Evolutionary conservation across 2,329 filamentous ascomycete species (phyloP), one percentile per base, ranked within the genome.

Genomic region (Myriosclerotinia duriaeana): DNA sequence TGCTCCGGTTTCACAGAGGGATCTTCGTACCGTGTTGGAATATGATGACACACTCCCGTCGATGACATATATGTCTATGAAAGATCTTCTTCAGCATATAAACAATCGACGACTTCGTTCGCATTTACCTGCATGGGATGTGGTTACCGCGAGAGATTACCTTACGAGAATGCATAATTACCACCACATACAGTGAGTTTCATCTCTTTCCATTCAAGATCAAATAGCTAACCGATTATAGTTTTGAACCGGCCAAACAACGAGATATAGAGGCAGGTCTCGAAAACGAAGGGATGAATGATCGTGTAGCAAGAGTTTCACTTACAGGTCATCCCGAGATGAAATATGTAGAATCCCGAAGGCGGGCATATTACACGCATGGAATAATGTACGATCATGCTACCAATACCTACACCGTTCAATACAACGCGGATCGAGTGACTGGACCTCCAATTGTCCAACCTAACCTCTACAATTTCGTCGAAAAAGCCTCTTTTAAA

Each of bases 251-350:
- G 50, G n/a, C 5, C 2, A 3, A 14, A 3, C 5, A 48, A n/a
- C 7, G 9, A 4, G 53, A 55, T 26, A 42, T 58, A 38, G n/a
- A 54, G 26, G 3, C 6, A 12, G 53, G 20, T 8, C 11, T 3
- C 1, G 50, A 56, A n/a, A 14, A 62, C 2, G 44, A 52, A 52
- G 59, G 12, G 3, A 52, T 64, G 17, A 22, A 64, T 38, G 38
- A 46, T 55, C 42, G 2, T 26, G 60, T 73, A 17, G 69, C 70
- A 14, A 67, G 67, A 48, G 69, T 75, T 36, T 70, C 73, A 20
- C 59, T 69, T 3, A 68, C n/a, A 50, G 72, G 73, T 5, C 73
- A 74, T 53, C 73, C 73, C 26, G 73, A 75, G 48, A 74, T 73
- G 44, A 73, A 71, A 54, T 74, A 72, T 59, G 67, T 73, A 3